A percentile compares a stretch with the other conserved stretches of the same genome.
phyloP scores from a whole-genome alignment of 2,329 filamentous ascomycete genomes.

The Simplicillium aogashimaense region DNA sequence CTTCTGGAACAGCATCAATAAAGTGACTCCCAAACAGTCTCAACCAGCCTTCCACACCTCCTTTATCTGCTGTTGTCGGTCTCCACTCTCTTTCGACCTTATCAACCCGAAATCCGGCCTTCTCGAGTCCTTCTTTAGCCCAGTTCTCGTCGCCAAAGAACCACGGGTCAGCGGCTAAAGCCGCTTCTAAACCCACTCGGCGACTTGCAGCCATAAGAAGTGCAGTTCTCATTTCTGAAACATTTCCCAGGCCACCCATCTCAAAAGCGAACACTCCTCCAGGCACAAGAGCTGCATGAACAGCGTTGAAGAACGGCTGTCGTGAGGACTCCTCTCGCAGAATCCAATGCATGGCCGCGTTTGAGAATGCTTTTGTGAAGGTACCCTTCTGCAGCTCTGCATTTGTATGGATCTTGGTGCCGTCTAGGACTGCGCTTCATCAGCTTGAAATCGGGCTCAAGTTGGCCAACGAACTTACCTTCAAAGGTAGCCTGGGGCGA shows the following conservation, averaged over 20 bases:
- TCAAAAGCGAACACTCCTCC: constrained; percentile 56
- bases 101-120: constrained; percentile 39
- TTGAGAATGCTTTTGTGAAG: constrained; percentile 53
- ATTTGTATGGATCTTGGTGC: constrained; percentile 24
- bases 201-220: constrained; percentile 42
- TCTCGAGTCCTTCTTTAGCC: constrained; percentile 35
- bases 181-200: constrained; percentile 38
- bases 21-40: constrained; percentile 51
- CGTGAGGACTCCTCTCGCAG: constrained; percentile 35
- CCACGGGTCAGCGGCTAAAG: constrained; percentile 50
- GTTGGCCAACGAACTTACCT: constrained; percentile 17
- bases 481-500: constrained; percentile 32
- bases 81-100: constrained; percentile 53
- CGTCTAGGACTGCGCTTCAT: constrained; percentile 31
- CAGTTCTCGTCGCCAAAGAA: constrained; percentile 60
- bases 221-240: constrained; percentile 50
- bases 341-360: constrained; percentile 60
- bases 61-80: constrained; percentile 47
- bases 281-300: constrained; percentile 40
- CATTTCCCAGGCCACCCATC: constrained; percentile 62
- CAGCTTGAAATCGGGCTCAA: background rate
- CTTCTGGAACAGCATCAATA: constrained; percentile 39
- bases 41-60: constrained; percentile 57
- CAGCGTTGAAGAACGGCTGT: constrained; percentile 39
- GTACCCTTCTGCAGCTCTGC: constrained; percentile 22